Evolutionary conservation across 805 yeast species (phyloP).

Genomic region (Metschnikowia cerradonensis): DNA sequence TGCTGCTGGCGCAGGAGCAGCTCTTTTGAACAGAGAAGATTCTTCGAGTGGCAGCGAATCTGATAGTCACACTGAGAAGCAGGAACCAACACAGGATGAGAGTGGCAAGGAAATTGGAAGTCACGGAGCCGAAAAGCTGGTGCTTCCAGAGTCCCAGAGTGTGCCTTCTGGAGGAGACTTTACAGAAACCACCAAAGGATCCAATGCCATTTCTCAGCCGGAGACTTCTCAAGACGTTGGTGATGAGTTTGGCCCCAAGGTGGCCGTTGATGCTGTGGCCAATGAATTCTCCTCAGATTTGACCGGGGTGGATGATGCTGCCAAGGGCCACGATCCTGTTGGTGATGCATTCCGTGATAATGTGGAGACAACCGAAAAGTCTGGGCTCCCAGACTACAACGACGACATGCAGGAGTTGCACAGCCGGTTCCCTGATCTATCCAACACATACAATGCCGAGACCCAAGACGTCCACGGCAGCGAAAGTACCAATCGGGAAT

Average conservation of each 20-base stretch:
- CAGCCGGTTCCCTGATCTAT: conserved; percentile 33
- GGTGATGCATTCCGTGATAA: conserved; percentile 22
- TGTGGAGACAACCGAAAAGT: conserved; percentile 14
- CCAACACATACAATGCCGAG: conserved; percentile 21
- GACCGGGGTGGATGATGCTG: conserved; percentile 22
- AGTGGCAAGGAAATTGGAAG: no score
- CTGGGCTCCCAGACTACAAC: conserved; percentile 9
- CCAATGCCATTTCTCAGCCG: neutral
- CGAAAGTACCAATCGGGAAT: conserved; percentile 25
- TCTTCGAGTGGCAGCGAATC: neutral
- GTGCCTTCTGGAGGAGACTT: neutral
- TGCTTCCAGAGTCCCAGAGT: neutral
- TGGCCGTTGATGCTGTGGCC: conserved; percentile 6
- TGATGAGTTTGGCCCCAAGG: neutral
- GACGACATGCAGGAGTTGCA: conserved; percentile 15
- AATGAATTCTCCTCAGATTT: conserved; percentile 13
- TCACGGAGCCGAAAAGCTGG: neutral
- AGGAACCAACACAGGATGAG: neutral
- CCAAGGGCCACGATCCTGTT: conserved; percentile 8
- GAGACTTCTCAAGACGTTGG: neutral
- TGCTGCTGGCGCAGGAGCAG: neutral
- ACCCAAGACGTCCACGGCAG: conserved; percentile 13
- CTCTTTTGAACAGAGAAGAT: neutral
- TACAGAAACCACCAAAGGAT: neutral
- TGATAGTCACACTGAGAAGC: neutral